A percentile compares a stretch with the other conserved stretches of the same genome.
Evolutionary conservation across 1,284 basidiomycete genomes (phyloP).

Genomic region (Taiwanofungus camphoratus): DNA sequence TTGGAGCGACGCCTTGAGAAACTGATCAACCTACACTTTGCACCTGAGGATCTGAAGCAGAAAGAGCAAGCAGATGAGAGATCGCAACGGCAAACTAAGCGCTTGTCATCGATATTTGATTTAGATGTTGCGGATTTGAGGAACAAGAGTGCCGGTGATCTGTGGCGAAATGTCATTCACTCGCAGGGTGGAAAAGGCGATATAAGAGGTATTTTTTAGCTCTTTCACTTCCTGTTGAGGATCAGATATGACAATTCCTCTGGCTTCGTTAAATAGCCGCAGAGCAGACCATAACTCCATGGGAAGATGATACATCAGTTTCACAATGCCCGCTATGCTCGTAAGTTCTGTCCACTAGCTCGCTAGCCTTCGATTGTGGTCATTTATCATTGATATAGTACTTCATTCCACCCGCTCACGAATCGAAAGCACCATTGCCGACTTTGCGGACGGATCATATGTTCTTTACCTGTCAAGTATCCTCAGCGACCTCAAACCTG

Average conservation of each 20-base stretch:
- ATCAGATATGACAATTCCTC: neutral
- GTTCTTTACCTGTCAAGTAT: conserved; percentile 79
- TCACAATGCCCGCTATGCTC: conserved; percentile 82
- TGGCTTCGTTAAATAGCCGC: conserved; percentile 42
- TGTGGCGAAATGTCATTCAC: conserved; percentile 56
- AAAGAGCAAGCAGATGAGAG: conserved; percentile 14
- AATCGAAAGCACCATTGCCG: conserved; percentile 97
- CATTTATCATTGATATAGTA: conserved; percentile 26
- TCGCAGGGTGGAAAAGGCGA: conserved; percentile 43
- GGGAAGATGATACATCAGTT: conserved; percentile 81
- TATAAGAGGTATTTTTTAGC: conserved; percentile 45
- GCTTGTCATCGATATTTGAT: conserved; percentile 67
- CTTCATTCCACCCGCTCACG: conserved; percentile 83
- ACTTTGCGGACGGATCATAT: conserved; percentile 89
- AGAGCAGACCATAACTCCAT: conserved; percentile 92
- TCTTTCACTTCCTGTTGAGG: neutral
- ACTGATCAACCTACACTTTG: conserved; percentile 80
- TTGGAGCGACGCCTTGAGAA: conserved; percentile 82
- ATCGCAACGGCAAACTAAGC: conserved; percentile 27
- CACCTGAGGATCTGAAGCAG: conserved; percentile 28
- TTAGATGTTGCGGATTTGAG: conserved; percentile 46
- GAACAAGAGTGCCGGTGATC: conserved; percentile 53
- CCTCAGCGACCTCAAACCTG: conserved; percentile 67
- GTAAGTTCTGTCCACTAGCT: conserved; percentile 40
- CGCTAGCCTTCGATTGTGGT: neutral